A percentile compares a stretch with the other conserved stretches of the same genome.
phyloP scores from a whole-genome alignment of 768 basidiomycete species.

The Royoungia palumana region DNA sequence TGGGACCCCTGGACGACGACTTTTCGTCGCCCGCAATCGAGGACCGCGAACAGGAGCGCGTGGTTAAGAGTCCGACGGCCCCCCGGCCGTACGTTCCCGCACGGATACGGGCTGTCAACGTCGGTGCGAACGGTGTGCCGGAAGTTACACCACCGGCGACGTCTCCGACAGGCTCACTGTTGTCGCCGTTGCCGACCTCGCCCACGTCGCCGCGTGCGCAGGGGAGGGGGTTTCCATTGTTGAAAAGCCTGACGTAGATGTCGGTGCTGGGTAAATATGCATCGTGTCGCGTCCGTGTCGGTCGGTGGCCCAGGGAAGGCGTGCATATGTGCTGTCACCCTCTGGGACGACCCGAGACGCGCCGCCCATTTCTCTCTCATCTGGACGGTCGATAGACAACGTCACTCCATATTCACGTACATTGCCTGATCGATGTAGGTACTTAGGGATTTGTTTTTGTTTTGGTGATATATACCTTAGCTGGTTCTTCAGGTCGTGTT shows the following conservation, averaged over 20 bases:
- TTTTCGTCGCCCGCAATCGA: slow-evolving; percentile 21
- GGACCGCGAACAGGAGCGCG: slow-evolving; percentile 5
- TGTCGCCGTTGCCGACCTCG: slow-evolving; percentile 1
- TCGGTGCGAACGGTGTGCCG: background rate
- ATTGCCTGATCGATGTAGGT: no score
- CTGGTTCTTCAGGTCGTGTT: no score
- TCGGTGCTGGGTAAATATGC: no score
- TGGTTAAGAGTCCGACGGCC: slow-evolving; percentile 29
- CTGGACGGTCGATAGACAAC: no score
- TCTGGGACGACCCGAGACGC: no score
- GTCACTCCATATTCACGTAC: no score
- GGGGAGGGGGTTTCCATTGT: slow-evolving; percentile 10
- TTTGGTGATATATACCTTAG: no score
- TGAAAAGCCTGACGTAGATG: background rate
- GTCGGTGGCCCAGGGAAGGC: no score
- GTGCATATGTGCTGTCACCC: no score
- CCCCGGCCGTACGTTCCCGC: slow-evolving; percentile 45
- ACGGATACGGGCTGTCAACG: slow-evolving; percentile 48
- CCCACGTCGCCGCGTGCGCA: slow-evolving; percentile 11
- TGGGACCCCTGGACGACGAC: slow-evolving; percentile 12
- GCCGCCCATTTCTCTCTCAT: no score
- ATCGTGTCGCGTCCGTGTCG: no score
- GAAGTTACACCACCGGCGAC: slow-evolving; percentile 1
- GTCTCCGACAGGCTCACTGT: slow-evolving; percentile 5
- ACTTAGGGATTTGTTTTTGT: no score